These are phyloP conservation scores for Porpolomopsis calyptriformis DNA, from an alignment of 768 basidiomycete species.

Conservation along the genomic window DNA sequence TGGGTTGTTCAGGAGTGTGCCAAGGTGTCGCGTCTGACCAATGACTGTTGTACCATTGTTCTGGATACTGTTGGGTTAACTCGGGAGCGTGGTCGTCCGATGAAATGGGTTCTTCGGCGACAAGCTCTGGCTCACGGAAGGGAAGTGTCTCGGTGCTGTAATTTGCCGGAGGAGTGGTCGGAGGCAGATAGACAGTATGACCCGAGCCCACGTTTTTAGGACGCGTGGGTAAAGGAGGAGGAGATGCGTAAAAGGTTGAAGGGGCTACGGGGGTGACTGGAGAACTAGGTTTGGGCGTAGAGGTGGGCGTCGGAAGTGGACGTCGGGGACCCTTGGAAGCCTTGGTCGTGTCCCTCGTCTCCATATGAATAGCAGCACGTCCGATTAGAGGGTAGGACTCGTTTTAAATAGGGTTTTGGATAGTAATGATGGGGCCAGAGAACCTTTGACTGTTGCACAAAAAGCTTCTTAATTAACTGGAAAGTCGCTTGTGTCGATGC, in stretches of 20 bases:
- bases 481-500: too few species aligned
- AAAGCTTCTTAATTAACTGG: too few species aligned
- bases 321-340: conserved; percentile 27
- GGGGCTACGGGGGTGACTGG: conserved; percentile 28
- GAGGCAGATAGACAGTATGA: conserved; percentile 30
- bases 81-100: conserved; percentile 27
- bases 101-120: conserved; percentile 30
- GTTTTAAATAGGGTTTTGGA: too few species aligned
- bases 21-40: conserved; percentile 2
- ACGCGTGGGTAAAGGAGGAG: conserved; percentile 31
- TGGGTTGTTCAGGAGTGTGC: neutral
- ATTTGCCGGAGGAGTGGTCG: conserved; percentile 26
- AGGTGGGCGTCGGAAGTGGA: conserved; percentile 32
- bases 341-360: conserved; percentile 35
- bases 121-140: conserved; percentile 49
- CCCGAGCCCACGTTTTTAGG: conserved; percentile 32
- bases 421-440: too few species aligned
- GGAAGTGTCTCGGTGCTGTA: conserved; percentile 24
- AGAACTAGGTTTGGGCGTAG: conserved; percentile 12
- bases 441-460: too few species aligned
- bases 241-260: conserved; percentile 27
- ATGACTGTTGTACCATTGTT: conserved; percentile 12
- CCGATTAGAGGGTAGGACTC: neutral
- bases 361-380: conserved; percentile 25
- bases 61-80: conserved; percentile 27